Conservation (phyloP, 2,329 filamentous ascomycete genomes). For the Verticillium longisporum region DNA sequence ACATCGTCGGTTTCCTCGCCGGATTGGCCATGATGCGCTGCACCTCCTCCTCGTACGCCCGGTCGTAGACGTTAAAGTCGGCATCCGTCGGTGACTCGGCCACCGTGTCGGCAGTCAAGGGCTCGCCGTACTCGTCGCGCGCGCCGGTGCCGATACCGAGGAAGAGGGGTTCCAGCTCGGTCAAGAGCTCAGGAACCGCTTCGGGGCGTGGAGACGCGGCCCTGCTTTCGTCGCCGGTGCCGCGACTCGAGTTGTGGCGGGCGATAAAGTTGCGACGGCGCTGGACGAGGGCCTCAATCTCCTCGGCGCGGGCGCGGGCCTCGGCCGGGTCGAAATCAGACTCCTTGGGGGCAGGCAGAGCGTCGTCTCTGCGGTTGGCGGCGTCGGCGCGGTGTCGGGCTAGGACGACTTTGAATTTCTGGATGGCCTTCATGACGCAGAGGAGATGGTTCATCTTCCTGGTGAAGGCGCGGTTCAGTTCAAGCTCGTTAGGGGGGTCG, state of each 20-base stretch:
- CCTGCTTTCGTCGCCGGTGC: conserved; percentile 45
- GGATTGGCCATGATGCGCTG: conserved; percentile 54
- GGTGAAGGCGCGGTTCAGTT: conserved; percentile 87
- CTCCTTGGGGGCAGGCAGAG: conserved; percentile 1
- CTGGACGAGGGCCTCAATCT: conserved; percentile 41
- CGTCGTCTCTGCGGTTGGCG: conserved; percentile 6
- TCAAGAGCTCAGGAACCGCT: conserved; percentile 21
- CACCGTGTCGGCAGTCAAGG: conserved; percentile 43
- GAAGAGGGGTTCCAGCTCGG: conserved; percentile 57
- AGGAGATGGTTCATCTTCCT: conserved; percentile 81
- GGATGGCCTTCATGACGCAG: conserved; percentile 85
- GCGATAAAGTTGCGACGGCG: conserved; percentile 36
- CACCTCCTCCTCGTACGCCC: conserved; percentile 78
- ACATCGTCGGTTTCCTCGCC: conserved; percentile 34
- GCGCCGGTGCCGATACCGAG: conserved; percentile 70
- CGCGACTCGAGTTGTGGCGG: conserved; percentile 14
- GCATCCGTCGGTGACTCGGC: conserved; percentile 80
- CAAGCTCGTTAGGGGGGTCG: conserved; percentile 79
- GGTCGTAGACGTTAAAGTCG: conserved; percentile 84
- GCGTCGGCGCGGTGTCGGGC: conserved; percentile 13
- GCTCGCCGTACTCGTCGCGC: conserved; percentile 35
- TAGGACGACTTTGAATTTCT: conserved; percentile 78
- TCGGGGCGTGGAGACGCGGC: conserved; percentile 35
- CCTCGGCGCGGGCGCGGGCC: conserved; percentile 33
- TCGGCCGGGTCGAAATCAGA: conserved; percentile 15